Base-by-base conservation (phyloP, 2,329 filamentous ascomycete species). In the Setomelanomma holmii region DNA sequence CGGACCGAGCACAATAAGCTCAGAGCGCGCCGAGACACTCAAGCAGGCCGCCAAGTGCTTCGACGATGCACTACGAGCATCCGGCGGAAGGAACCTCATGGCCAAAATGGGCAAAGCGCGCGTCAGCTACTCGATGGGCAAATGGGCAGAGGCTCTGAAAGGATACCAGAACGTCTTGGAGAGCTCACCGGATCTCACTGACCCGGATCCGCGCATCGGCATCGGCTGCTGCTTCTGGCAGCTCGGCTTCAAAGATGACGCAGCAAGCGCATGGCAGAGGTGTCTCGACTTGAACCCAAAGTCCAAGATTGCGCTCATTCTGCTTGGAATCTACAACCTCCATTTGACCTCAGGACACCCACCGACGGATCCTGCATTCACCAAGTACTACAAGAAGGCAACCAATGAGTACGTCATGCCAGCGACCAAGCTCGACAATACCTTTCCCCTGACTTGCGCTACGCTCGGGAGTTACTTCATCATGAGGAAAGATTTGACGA, bases 151-250 rank as follows among this genome's bases (percentile, higher is more conserved):
- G 46, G 89, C 96, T 12, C 77, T 98, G 45, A 84, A 89, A 54
- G 82, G 85, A 20, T 99, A 98, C 72, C 95, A 99, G 76, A 89
- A 91, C 53, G 91, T 92, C 14, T 79, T 99, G 44, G 82, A 87
- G 64, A 92, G 89, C 75, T 92, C 93, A 80, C 95, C 95, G 1
- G 87, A 91, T 61, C 82, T 98, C 67, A 86, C 89, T 36, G 95
- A 99, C 68, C 95, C 95, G 0, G 95, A 99, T 74, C 96, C 95
- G 62, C 86, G 96, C 64, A 93, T 99, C 63, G 95, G 95, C 49
- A 93, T 99, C 68, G 95, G 95, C 40, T 95, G 91, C 75, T 99
- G 95, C 79, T 89, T 97, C 74, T 99, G 96, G 95, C 91, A 96
- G 74, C 82, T 99, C 22, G 93, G 93, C 10, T 92, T 91, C 80